Conservation (phyloP, 257 asterid genomes). For the Solanum commersonii region DNA sequence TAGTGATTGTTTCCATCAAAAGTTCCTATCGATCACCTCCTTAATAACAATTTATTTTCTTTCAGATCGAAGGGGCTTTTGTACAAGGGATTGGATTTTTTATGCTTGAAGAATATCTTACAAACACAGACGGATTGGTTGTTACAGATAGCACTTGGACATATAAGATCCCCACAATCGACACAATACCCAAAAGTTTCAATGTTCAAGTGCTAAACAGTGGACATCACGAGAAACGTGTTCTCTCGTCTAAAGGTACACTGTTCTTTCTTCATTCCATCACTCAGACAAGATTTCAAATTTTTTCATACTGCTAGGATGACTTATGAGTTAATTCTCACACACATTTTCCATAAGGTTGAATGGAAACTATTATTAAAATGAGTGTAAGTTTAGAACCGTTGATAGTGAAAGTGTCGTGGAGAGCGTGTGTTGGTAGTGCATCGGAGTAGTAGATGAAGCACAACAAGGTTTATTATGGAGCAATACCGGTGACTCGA, state of each 20-base stretch:
- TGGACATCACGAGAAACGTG: slow-evolving; percentile 51
- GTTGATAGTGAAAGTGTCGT: background rate
- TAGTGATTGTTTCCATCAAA: background rate
- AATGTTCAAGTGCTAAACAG: slow-evolving; percentile 56
- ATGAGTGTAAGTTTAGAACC: background rate
- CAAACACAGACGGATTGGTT: slow-evolving; percentile 44
- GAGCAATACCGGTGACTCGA: background rate
- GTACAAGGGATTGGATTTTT: slow-evolving; percentile 86
- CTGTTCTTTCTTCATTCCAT: background rate
- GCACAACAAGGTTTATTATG: background rate
- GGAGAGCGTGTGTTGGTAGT: background rate
- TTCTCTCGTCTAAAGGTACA: slow-evolving; percentile 79
- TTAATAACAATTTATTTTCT: background rate
- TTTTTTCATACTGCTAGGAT: background rate
- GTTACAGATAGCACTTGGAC: slow-evolving; percentile 65
- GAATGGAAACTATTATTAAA: background rate
- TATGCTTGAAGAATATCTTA: slow-evolving; percentile 73
- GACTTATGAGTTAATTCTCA: background rate
- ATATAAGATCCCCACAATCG: slow-evolving; percentile 76
- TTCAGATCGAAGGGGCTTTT: slow-evolving; percentile 86
- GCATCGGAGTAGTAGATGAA: background rate
- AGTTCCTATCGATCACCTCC: background rate
- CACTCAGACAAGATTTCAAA: background rate
- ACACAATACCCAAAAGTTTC: slow-evolving; percentile 55
- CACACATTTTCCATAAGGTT: background rate